Evolutionary conservation across 1,284 basidiomycete genomes (phyloP).

Genomic region (Ganoderma lucidum): DNA sequence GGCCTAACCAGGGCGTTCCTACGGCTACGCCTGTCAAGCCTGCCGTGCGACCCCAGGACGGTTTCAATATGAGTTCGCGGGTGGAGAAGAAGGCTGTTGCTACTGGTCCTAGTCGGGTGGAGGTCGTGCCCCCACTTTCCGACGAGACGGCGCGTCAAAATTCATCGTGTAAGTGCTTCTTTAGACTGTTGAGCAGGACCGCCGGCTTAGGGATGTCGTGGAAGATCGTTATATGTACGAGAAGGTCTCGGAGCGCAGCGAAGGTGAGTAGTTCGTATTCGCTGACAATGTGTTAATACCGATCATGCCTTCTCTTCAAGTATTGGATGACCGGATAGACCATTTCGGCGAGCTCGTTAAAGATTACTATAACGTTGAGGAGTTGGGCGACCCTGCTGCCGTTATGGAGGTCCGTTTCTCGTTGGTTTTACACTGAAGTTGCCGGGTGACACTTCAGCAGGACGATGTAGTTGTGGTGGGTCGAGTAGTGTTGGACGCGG

Average conservation of each 20-base stretch:
- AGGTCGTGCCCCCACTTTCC: conserved; percentile 53
- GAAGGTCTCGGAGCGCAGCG: conserved; percentile 82
- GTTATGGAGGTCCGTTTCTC: conserved; percentile 69
- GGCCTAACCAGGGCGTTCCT: conserved; percentile 19
- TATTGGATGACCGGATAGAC: conserved; percentile 86
- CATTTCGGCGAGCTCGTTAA: conserved; percentile 79
- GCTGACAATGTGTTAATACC: not conserved
- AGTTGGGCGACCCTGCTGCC: conserved; percentile 81
- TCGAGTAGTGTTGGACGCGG: conserved; percentile 79
- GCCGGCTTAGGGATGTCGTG: not conserved
- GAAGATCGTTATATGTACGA: conserved; percentile 95
- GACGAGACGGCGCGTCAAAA: conserved; percentile 52
- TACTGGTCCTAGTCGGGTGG: conserved; percentile 48
- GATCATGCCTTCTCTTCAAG: conserved; percentile 45
- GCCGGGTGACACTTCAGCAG: conserved; percentile 43
- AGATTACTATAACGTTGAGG: conserved; percentile 72
- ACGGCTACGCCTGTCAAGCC: conserved; percentile 21
- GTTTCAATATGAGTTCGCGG: conserved; percentile 21
- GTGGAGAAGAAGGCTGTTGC: conserved; percentile 31
- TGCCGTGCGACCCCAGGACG: conserved; percentile 29
- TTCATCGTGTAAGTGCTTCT: conserved; percentile 60
- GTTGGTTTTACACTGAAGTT: conserved; percentile 14
- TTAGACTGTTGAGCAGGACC: not conserved
- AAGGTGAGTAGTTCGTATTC: conserved; percentile 58
- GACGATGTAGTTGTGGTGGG: conserved; percentile 84